Evolutionary conservation across 1,139 yeast genomes (phyloP), one percentile per base, ranked within the genome.

Genomic region (Blastobotrys illinoisensis): DNA sequence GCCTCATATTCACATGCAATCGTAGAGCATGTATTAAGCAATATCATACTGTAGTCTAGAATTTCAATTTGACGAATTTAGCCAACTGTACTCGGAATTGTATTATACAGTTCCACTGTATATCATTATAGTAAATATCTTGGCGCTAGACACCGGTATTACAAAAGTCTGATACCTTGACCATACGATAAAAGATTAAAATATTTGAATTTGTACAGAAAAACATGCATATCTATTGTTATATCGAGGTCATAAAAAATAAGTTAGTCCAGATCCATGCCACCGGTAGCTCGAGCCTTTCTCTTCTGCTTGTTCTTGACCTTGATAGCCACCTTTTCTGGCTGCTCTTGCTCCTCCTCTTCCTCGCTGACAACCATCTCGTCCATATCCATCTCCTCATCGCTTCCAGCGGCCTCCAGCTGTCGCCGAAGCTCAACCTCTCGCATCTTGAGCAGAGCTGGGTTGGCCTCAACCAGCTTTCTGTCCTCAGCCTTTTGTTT

Each of bases 361-460:
- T 63, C 69, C 48, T 65, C 64, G 46, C 57, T 55, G 16, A 60
- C 63, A 60, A 60, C 75, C 70, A 60, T 74, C 73, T 60, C 72
- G 64, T 66, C 78, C 60, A 67, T 72, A 9, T 26, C 52, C 54
- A 73, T 76, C 26, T 70, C 76, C 56, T 70, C 75, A 16, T 70
- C 78, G 50, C 46, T 52, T 54, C 75, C 80, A 53, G 76, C 85
- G 71, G 75, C 83, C 69, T 88, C 96, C 56, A 85, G 84, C 74
- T 80, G 82, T 72, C 89, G 83, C 70, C 89, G 85, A 64, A 89
- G 75, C 76, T 91, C 97, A 58, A 91, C 96, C 48, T 88, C 97
- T 79, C 97, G 85, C 81, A 89, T 82, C 74, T 83, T 86, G 76
- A 93, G 80, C 71, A 93, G 77, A 70, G 88, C 96, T 62, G 96